These are phyloP conservation scores for Agastache rugosa DNA, from an alignment of 257 asterid species.

Conservation along the genomic window DNA sequence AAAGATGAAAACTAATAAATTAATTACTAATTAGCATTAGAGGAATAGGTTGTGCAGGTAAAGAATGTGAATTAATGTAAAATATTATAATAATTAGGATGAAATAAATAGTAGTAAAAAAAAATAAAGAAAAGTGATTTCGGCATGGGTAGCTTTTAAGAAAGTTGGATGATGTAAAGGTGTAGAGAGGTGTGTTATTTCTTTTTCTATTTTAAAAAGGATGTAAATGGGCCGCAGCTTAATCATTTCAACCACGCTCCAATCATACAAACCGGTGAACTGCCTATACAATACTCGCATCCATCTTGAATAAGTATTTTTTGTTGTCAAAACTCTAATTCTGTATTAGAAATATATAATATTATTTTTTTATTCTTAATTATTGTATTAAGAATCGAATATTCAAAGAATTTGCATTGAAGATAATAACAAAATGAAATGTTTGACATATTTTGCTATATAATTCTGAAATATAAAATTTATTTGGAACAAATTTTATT, in stretches of 20 bases:
- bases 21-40: not conserved
- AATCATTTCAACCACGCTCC: conserved; percentile 80
- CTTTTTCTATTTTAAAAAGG: conserved; percentile 28
- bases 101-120: conserved; percentile 1
- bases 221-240: conserved; percentile 42
- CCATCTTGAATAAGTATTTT: too few relatives aligned
- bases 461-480: too few relatives aligned
- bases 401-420: too few relatives aligned
- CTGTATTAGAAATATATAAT: too few relatives aligned
- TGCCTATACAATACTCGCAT: not conserved
- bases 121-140: conserved; percentile 6
- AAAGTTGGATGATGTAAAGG: conserved; percentile 61
- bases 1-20: not conserved
- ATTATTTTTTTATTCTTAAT: too few relatives aligned
- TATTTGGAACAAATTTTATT: too few relatives aligned
- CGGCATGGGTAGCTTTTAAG: conserved; percentile 44
- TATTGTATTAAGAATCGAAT: too few relatives aligned
- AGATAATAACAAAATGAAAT: too few relatives aligned
- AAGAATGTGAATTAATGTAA: conserved; percentile 7
- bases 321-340: too few relatives aligned
- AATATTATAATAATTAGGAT: not conserved
- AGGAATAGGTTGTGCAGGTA: conserved; percentile 9
- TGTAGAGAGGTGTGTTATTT: conserved; percentile 44
- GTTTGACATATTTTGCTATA: too few relatives aligned
- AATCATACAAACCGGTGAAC: conserved; percentile 42